These are phyloP conservation scores for Didymella sp. DNA, from an alignment of 2,329 filamentous ascomycete species.

Conservation along the genomic window DNA sequence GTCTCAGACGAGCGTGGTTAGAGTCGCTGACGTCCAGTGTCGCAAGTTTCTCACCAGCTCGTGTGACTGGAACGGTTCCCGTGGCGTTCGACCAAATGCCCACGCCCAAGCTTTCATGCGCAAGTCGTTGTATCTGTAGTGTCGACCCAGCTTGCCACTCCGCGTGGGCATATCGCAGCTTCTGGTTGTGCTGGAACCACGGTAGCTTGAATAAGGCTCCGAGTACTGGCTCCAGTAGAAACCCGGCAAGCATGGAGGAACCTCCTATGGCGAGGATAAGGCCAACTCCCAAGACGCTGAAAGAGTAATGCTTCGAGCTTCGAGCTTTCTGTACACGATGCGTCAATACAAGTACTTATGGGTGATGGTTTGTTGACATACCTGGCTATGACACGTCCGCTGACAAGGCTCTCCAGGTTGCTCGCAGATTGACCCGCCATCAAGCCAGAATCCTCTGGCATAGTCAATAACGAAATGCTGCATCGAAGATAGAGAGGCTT, in stretches of 20 bases:
- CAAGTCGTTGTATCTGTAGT: constrained; percentile 32
- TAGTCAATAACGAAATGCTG: constrained; percentile 2
- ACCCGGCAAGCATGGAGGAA: neutral
- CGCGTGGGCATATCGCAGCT: constrained; percentile 10
- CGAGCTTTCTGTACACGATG: neutral
- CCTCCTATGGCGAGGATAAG: constrained; percentile 4
- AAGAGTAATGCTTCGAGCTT: constrained; percentile 12
- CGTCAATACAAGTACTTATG: neutral
- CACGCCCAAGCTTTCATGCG: constrained; percentile 25
- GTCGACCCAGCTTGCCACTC: constrained; percentile 32
- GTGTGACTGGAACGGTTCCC: constrained; percentile 22
- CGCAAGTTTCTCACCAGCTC: constrained; percentile 13
- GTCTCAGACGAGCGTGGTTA: constrained; percentile 7
- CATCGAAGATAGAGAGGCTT: neutral
- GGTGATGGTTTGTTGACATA: neutral
- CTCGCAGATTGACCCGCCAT: neutral
- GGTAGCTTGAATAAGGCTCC: constrained; percentile 1
- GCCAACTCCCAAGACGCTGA: constrained; percentile 3
- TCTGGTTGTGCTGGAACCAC: neutral
- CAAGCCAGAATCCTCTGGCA: constrained; percentile 3
- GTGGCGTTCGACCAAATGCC: constrained; percentile 27
- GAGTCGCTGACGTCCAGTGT: constrained; percentile 12
- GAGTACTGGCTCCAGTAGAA: constrained; percentile 2
- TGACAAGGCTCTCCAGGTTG: neutral
- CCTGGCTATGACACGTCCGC: constrained; percentile 1